These are phyloP conservation scores for Symbiodinium natans DNA, from an alignment of 73 alveolate genomes.

Conservation along the genomic window DNA sequence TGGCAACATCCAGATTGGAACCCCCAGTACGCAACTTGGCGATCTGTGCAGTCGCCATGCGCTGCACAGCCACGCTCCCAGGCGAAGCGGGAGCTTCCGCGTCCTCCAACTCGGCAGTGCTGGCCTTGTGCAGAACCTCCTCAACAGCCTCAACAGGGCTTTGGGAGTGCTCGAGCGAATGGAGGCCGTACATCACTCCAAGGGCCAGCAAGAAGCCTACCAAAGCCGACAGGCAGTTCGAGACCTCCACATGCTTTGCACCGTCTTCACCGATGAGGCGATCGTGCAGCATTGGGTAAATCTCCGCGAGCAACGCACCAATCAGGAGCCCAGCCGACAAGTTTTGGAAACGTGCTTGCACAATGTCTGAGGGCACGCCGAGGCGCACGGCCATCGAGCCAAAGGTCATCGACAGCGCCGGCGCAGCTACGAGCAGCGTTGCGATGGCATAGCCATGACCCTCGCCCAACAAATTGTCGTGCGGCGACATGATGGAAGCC, in stretches of 20 bases:
- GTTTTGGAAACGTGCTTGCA: slow-evolving; percentile 33
- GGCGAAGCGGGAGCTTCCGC: not conserved
- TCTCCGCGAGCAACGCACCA: slow-evolving; percentile 11
- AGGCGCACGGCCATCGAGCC: not conserved
- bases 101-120: not conserved
- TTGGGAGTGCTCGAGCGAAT: not conserved
- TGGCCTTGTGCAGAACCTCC: not conserved
- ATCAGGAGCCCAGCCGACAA: slow-evolving; percentile 9
- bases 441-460: not conserved
- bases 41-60: not conserved
- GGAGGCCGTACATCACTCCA: slow-evolving; percentile 9
- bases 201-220: slow-evolving; percentile 1
- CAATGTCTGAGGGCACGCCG: not conserved
- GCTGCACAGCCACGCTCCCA: not conserved
- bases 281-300: slow-evolving; percentile 11
- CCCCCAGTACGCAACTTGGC: not conserved
- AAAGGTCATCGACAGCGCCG: not conserved
- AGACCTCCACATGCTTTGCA: not conserved
- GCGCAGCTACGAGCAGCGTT: not conserved
- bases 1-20: not conserved
- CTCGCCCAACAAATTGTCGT: not conserved
- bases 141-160: not conserved
- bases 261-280: not conserved
- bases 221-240: not conserved
- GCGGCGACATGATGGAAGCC: too few relatives aligned